phyloP scores from a whole-genome alignment of 1,284 basidiomycete species.

The Ustilago loliicola region DNA sequence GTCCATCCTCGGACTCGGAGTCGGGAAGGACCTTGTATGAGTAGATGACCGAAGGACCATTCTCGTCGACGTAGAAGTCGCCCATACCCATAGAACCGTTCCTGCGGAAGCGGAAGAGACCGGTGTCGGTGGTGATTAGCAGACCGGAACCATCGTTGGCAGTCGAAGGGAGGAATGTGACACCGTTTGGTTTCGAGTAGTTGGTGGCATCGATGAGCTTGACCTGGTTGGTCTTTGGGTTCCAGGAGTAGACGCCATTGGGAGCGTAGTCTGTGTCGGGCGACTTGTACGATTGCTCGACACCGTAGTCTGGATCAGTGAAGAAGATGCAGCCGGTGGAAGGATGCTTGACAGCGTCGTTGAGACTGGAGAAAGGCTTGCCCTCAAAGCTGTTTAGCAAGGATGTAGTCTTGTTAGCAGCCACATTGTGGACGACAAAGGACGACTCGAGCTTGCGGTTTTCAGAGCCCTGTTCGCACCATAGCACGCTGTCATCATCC shows the following conservation, averaged over 20 bases:
- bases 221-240: slow-evolving; percentile 35
- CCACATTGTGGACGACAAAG: slow-evolving; percentile 37
- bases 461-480: slow-evolving; percentile 52
- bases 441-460: slow-evolving; percentile 30
- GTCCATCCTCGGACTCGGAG: slow-evolving; percentile 21
- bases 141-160: slow-evolving; percentile 38
- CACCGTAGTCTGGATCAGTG: slow-evolving; percentile 59
- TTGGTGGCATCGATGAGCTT: slow-evolving; percentile 35
- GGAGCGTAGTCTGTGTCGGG: slow-evolving; percentile 40
- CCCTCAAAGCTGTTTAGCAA: slow-evolving; percentile 25
- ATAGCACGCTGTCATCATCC: slow-evolving; percentile 48
- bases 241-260: slow-evolving; percentile 52
- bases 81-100: slow-evolving; percentile 40
- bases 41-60: slow-evolving; percentile 36
- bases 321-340: slow-evolving; percentile 50
- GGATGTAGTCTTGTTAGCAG: slow-evolving; percentile 11
- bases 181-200: slow-evolving; percentile 54
- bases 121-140: slow-evolving; percentile 50
- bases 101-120: slow-evolving; percentile 41
- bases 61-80: slow-evolving; percentile 43
- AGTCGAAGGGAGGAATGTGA: slow-evolving; percentile 45
- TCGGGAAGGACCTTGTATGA: slow-evolving; percentile 40
- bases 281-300: slow-evolving; percentile 53
- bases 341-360: slow-evolving; percentile 50
- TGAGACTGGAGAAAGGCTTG: slow-evolving; percentile 56